Percentiles rank a stretch among this genome's conserved stretches.
Evolutionary conservation across 176 grass and related monocot species (phyloP).

Genomic region (Rhynchospora breviuscula): DNA sequence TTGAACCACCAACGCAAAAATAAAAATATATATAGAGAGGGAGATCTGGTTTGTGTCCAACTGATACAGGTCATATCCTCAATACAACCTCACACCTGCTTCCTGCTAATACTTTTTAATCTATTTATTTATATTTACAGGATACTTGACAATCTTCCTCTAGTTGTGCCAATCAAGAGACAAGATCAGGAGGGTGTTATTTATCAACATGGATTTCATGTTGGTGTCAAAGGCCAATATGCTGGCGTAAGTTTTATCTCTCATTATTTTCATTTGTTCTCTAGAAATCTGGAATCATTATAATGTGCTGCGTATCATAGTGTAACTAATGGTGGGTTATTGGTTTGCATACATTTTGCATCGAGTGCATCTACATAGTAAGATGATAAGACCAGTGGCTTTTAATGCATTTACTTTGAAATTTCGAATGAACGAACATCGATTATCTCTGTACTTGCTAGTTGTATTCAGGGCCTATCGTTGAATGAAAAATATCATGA

Average conservation of each 20-base stretch:
- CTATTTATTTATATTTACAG: slow-evolving; percentile 17
- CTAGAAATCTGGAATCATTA: neutral
- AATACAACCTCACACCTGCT: neutral
- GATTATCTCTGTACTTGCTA: neutral
- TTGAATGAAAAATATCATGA: neutral
- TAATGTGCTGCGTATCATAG: neutral
- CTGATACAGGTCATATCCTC: neutral
- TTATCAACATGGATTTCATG: slow-evolving; percentile 75
- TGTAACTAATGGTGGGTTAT: neutral
- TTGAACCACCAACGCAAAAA: neutral
- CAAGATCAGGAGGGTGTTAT: slow-evolving; percentile 44
- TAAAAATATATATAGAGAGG: neutral
- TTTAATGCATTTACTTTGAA: neutral
- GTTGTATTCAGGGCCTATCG: neutral
- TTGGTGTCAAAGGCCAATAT: slow-evolving; percentile 76
- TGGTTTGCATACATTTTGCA: neutral
- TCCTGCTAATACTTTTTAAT: slow-evolving; percentile 1
- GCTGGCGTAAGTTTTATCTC: slow-evolving; percentile 43
- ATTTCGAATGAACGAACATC: neutral
- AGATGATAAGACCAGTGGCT: neutral
- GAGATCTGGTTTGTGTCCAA: neutral
- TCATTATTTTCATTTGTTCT: neutral
- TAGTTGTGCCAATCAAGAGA: slow-evolving; percentile 61
- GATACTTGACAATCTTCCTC: slow-evolving; percentile 92
- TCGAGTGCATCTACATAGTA: neutral